Evolutionary conservation across 2,329 filamentous ascomycete species (phyloP).

Genomic region (Fusarium protoensiforme): DNA sequence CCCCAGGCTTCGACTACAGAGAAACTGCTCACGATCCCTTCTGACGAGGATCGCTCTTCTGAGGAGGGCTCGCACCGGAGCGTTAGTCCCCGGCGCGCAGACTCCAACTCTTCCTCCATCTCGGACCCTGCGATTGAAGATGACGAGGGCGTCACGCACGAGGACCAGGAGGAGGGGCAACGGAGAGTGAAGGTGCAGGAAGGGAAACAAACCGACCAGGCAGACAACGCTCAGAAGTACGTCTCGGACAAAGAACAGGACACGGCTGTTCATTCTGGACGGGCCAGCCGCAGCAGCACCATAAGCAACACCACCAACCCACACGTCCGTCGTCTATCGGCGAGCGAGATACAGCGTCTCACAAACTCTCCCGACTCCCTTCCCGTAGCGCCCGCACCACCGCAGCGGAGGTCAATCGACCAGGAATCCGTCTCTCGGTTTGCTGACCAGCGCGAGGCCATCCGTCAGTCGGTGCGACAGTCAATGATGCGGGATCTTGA

Average conservation of each 20-base stretch:
- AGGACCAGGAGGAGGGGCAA: not conserved
- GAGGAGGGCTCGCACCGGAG: slow-evolving; percentile 43
- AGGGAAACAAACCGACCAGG: not conserved
- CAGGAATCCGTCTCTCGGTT: slow-evolving; percentile 48
- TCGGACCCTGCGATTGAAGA: slow-evolving; percentile 44
- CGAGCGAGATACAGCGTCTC: slow-evolving; percentile 68
- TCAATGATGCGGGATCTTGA: slow-evolving; percentile 42
- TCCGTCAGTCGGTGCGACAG: slow-evolving; percentile 44
- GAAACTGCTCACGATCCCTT: slow-evolving; percentile 38
- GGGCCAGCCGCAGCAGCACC: slow-evolving; percentile 45
- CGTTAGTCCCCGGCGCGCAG: slow-evolving; percentile 32
- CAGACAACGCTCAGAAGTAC: slow-evolving; percentile 12
- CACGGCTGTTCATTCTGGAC: slow-evolving; percentile 25
- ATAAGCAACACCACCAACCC: slow-evolving; percentile 48
- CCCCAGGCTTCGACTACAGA: not conserved
- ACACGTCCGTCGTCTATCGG: slow-evolving; percentile 65
- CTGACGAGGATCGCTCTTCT: slow-evolving; percentile 47
- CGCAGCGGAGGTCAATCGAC: slow-evolving; percentile 52
- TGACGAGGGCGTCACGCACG: slow-evolving; percentile 9
- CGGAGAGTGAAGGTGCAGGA: not conserved
- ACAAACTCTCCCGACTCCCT: slow-evolving; percentile 68
- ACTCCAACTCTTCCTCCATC: slow-evolving; percentile 46
- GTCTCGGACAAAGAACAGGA: slow-evolving; percentile 11
- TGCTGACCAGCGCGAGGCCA: slow-evolving; percentile 45
- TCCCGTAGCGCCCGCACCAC: slow-evolving; percentile 59